Evolutionary conservation across 495 filamentous ascomycete genomes (phyloP), one percentile per base, ranked within the genome.

Genomic region (Trichocladium uniseriatum): DNA sequence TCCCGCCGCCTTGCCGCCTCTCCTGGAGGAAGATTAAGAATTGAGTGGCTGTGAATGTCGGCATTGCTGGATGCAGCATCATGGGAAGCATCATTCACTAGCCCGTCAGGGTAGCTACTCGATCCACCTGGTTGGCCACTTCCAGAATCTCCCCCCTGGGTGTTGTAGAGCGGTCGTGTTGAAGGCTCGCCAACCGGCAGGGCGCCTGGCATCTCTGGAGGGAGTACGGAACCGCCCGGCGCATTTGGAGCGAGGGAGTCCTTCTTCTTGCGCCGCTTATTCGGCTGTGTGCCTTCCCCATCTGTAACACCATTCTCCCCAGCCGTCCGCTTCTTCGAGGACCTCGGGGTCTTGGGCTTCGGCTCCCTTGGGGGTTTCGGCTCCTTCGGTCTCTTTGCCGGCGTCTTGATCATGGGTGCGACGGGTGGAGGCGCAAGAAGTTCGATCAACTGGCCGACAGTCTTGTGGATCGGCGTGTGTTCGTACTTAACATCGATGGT

Each of bases 291-390:
- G n/a, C 41, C 38, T 18, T 55, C 53, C 5, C 43, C 57, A 1
- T 41, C 51, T 3, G 45, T 24, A 31, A 2, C 31, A 10, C 10
- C 31, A 14, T 53, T 48, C 35, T 83, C 83, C 10, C 66, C 71
- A 38, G n/a, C n/a, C n/a, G 7, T 71, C 29, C 66, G 65, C 56
- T 77, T 80, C 57, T 81, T 82, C 51, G 31, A 11, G 5, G 10
- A 4, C 11, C 13, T 5, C 31, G 31, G 31, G 5, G 31, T 32
- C 10, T 11, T 32, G 5, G 84, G 44, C 65, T 80, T 80, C 31
- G 67, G 69, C 53, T 79, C 78, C 66, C 86, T 81, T 24, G 67
- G 55, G 6, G 66, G 69, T 45, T 73, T 75, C 28, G 66, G 67
- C 53, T 77, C 79, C 56, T 82, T 83, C 6, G 45, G 15, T 41